Base-by-base conservation (phyloP, 495 filamentous ascomycete genomes). In the Xylaria curta region DNA sequence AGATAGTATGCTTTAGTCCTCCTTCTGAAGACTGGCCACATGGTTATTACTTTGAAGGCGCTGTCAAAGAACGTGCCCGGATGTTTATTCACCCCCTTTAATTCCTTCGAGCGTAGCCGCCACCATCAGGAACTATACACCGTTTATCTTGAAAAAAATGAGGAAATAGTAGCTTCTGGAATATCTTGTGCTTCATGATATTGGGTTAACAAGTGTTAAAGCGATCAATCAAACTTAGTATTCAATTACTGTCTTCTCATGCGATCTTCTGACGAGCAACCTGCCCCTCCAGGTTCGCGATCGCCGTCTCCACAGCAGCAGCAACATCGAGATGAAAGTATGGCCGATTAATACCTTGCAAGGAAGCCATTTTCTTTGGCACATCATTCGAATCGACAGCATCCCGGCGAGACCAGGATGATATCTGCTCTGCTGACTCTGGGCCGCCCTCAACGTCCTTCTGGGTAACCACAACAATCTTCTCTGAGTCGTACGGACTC, bases 261-360 rank as follows among this genome's bases (percentile, higher is more conserved):
- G 65, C 49, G 19, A 67, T 24, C 21, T 67, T 67, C 36, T 56
- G 47, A 17, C 21, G 31, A 19, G 44, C 49, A 44, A 44, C 19
- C 26, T 15, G 9, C 0, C 67, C 73, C 81, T 90, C 84, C 12
- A 86, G 84, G 74, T 92, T 95, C 69, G 87, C 86, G 73, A 96
- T 83, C 28, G 92, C 93, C 74, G 90, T 92, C 79, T 95, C 89
- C 72, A 98, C 78, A 36, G 96, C 96, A 76, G 91, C 92, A n/a
- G 93, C 94, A 15, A 98, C 49, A 74, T 88, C 86, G 8, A 86
- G 72, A 59, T 88, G 86, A 77, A 88, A 87, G 76, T 82, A 87
- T 8, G 86, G 86, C 62, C 86, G 78, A 69, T 87, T 86, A 58
- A 86, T 78, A 7, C 85, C 84, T 56, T 84, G 79, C 9, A 86